These are phyloP conservation scores for Polytrichum formosum DNA, from an alignment of 225 moss, liverwort and hornwort genomes.

Conservation along the genomic window DNA sequence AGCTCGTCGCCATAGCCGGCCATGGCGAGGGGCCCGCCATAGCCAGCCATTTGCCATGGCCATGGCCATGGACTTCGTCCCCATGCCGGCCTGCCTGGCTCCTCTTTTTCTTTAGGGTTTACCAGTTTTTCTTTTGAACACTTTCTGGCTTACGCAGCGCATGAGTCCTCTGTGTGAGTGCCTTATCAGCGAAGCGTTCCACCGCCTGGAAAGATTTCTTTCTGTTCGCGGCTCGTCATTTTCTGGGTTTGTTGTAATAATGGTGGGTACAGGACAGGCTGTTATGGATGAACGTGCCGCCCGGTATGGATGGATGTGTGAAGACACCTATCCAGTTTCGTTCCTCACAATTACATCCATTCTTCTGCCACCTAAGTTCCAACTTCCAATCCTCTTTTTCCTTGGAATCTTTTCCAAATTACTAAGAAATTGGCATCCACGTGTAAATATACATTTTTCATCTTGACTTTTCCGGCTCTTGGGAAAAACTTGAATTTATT, in stretches of 20 bases:
- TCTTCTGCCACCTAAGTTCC: too few species aligned
- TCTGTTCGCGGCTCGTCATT: background rate
- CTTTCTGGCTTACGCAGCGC: background rate
- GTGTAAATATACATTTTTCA: too few species aligned
- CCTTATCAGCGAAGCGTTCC: background rate
- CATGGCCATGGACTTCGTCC: conserved; percentile 2
- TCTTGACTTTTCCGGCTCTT: too few species aligned
- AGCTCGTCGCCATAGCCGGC: background rate
- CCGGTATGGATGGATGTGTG: conserved; percentile 1
- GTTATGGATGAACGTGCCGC: conserved; percentile 23
- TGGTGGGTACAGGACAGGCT: conserved; percentile 23
- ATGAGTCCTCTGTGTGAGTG: background rate
- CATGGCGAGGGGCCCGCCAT: background rate
- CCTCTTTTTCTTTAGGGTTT: background rate
- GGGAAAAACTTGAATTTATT: too few species aligned
- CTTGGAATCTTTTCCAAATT: too few species aligned
- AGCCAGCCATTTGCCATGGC: conserved; percentile 1
- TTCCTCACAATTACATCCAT: background rate
- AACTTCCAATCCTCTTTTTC: too few species aligned
- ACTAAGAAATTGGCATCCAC: too few species aligned
- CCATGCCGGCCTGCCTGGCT: background rate
- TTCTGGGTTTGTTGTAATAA: background rate
- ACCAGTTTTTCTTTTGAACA: background rate
- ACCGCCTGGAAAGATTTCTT: conserved; percentile 2
- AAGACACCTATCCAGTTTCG: background rate